Base-by-base conservation (phyloP, 768 basidiomycete species). In the Kockovaella imperatae region DNA sequence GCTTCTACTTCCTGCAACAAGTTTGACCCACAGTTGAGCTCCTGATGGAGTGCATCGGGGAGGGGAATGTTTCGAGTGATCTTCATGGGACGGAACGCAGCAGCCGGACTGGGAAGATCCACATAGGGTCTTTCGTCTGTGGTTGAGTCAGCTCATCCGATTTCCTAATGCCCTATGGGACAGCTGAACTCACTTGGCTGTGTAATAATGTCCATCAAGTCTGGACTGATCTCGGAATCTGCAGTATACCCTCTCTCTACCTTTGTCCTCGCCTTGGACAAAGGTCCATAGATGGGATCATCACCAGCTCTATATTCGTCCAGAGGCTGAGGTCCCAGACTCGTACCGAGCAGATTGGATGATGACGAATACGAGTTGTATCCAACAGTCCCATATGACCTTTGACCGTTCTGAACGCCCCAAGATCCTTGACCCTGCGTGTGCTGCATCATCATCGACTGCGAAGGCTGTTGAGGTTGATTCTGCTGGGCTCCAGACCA, bases 261-360 rank as follows among this genome's bases (percentile, higher is more conserved):
- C 43, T 61, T 60, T 3, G 41, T 43, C 40, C 53, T 52, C n/a
- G 64, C 61, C 20, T 62, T 38, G 2, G 51, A 45, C 25, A 67
- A 39, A 0, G 64, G 64, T 23, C 64, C 64, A 53, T 67, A 67
- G 6, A 63, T 50, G 11, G 61, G 54, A 57, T 67, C 64, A 39
- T 67, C 61, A 45, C 57, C 57, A 42, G 51, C 55, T 4, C 28
- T 32, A 4, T 60, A 50, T 21, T 30, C 52, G 35, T 60, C 57
- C 4, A 63, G 47, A 23, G 39, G 50, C 41, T 67, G 64, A 7
- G 59, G 58, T 32, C 31, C 31, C n/a, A 32, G 31, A 10, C 10
- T 10, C 31, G n/a, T 32, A 32, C 10, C 31, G 10, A 10, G 31
- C 31, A 32, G n/a, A 10, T 32, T 32, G 31, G 31, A n/a, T 10